phyloP scores from a whole-genome alignment of 2,329 filamentous ascomycete genomes.

The Monascus ruber region DNA sequence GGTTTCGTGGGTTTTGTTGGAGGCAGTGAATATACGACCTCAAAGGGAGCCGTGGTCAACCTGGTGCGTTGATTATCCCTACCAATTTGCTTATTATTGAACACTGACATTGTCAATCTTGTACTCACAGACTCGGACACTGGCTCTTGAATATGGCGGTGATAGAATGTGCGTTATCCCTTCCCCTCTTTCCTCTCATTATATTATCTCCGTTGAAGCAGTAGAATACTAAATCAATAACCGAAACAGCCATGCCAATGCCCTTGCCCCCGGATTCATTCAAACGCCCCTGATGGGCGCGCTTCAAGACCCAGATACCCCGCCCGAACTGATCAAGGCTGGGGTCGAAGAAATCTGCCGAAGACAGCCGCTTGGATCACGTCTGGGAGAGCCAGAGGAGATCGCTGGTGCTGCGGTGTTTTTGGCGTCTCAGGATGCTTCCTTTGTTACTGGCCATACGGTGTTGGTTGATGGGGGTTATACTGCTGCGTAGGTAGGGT shows the following conservation, averaged over 20 bases:
- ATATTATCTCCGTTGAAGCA: background rate
- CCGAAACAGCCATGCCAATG: constrained; percentile 35
- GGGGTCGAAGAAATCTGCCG: background rate
- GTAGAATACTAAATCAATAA: background rate
- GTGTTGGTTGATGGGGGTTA: constrained; percentile 39
- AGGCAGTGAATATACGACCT: constrained; percentile 8
- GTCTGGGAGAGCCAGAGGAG: constrained; percentile 15
- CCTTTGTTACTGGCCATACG: constrained; percentile 35
- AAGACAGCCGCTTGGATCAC: background rate
- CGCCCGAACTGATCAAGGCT: background rate
- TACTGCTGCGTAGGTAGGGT: constrained; percentile 7
- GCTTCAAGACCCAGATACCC: constrained; percentile 1
- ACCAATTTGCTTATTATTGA: background rate
- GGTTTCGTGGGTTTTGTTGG: constrained; percentile 12
- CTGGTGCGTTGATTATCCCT: constrained; percentile 3
- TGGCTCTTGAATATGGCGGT: constrained; percentile 40
- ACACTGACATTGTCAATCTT: constrained; percentile 17
- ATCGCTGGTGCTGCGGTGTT: constrained; percentile 33
- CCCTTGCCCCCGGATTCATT: constrained; percentile 42
- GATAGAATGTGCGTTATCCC: constrained; percentile 26
- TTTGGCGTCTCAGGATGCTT: constrained; percentile 36
- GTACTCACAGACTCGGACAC: constrained; percentile 39
- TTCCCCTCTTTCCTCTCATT: background rate
- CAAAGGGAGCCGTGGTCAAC: constrained; percentile 8
- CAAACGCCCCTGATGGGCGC: constrained; percentile 15